Evolutionary conservation across 176 grass and related monocot species (phyloP).

Genomic region (Carex scoparia): DNA sequence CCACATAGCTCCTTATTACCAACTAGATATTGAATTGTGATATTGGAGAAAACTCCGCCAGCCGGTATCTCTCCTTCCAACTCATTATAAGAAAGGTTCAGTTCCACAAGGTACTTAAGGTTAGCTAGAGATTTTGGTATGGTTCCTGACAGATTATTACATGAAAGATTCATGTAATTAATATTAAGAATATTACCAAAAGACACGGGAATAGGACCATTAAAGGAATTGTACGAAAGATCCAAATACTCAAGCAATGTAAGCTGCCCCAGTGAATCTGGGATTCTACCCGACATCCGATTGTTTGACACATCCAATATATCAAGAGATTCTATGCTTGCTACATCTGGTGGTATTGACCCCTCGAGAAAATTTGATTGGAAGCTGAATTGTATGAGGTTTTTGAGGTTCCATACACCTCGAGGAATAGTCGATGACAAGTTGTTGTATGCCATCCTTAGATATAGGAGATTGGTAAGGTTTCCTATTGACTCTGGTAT

Average conservation of each 20-base stretch:
- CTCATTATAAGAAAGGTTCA: slow-evolving; percentile 28
- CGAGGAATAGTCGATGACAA: slow-evolving; percentile 22
- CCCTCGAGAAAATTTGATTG: slow-evolving; percentile 23
- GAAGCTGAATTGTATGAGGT: not conserved
- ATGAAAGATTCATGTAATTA: slow-evolving; percentile 19
- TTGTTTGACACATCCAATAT: slow-evolving; percentile 16
- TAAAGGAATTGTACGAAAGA: slow-evolving; percentile 6
- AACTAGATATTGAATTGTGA: slow-evolving; percentile 20
- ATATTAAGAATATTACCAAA: slow-evolving; percentile 21
- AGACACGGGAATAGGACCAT: slow-evolving; percentile 25
- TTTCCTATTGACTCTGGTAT: slow-evolving; percentile 27
- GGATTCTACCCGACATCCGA: slow-evolving; percentile 15
- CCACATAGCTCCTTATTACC: slow-evolving; percentile 18
- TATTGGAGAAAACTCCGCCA: slow-evolving; percentile 22
- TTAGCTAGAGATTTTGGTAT: slow-evolving; percentile 25
- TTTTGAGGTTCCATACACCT: slow-evolving; percentile 10
- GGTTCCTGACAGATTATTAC: slow-evolving; percentile 16
- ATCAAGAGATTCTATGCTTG: slow-evolving; percentile 15
- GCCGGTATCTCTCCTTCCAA: slow-evolving; percentile 19
- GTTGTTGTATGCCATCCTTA: slow-evolving; percentile 16
- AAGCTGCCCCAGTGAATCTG: slow-evolving; percentile 19
- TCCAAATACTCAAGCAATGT: not conserved
- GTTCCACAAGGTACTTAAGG: not conserved
- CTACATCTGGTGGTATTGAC: slow-evolving; percentile 14
- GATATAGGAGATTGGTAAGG: slow-evolving; percentile 4